These are phyloP conservation scores for Thermomyces lanuginosus DNA, from an alignment of 2,329 filamentous ascomycete genomes.

Conservation along the genomic window DNA sequence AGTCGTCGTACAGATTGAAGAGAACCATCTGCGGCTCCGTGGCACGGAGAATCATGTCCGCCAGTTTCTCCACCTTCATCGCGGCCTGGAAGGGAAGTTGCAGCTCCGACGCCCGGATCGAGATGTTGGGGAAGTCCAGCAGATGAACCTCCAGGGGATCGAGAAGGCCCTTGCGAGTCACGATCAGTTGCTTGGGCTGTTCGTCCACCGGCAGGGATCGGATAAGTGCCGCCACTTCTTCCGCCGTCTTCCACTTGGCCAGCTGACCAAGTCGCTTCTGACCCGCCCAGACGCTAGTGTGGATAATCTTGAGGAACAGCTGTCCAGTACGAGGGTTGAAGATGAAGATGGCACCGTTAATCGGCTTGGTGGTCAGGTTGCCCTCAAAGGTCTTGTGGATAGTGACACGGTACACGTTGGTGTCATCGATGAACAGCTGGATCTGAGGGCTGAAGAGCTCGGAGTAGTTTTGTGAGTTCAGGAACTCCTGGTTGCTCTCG, in stretches of 20 bases:
- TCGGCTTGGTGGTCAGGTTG: constrained; percentile 96
- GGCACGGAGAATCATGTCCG: constrained; percentile 94
- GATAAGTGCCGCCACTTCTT: constrained; percentile 97
- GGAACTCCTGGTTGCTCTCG: constrained; percentile 96
- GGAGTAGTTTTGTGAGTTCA: constrained; percentile 98
- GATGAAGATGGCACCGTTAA: constrained; percentile 99
- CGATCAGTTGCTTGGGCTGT: constrained; percentile 96
- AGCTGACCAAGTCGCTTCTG: constrained; percentile 97
- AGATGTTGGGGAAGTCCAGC: constrained; percentile 97
- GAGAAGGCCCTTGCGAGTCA: constrained; percentile 88
- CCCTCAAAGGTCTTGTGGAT: constrained; percentile 99
- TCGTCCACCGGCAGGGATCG: constrained; percentile 91
- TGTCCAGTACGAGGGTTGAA: constrained; percentile 99
- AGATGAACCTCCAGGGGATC: constrained; percentile 95
- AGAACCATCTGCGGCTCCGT: constrained; percentile 99
- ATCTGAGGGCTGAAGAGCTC: constrained; percentile 98
- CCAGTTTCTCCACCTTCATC: constrained; percentile 99
- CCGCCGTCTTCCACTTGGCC: constrained; percentile 98
- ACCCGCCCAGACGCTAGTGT: constrained; percentile 97
- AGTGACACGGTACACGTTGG: constrained; percentile 96
- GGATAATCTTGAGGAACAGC: constrained; percentile 96
- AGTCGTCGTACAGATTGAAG: constrained; percentile 97
- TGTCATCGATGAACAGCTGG: constrained; percentile 97
- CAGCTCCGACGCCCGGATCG: constrained; percentile 89
- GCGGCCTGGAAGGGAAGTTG: constrained; percentile 97